Conservation (phyloP, 1,139 yeast species). For the Wickerhamomyces sp. region DNA sequence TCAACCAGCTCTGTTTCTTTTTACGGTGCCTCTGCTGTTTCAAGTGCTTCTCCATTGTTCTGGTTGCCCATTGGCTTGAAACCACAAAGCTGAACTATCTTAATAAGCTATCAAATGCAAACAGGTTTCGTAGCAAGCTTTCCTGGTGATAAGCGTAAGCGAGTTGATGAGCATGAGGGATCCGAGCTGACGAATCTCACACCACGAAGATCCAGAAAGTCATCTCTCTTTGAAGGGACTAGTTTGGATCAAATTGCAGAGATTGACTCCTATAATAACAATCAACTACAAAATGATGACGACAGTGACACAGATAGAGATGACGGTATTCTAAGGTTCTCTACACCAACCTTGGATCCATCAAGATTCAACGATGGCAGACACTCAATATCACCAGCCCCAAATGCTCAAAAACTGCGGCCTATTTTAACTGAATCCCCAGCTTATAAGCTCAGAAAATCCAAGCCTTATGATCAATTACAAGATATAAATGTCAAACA, state of each 20-base stretch:
- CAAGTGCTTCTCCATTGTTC: no score
- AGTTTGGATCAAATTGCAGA: slow-evolving; percentile 4
- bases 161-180: background rate
- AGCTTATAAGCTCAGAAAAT: slow-evolving; percentile 4
- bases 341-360: background rate
- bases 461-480: slow-evolving; percentile 14
- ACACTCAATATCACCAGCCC: background rate
- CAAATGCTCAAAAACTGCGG: background rate
- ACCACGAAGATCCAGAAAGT: background rate
- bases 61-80: no score
- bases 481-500: slow-evolving; percentile 10
- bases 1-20: no score
- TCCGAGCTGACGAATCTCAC: no score
- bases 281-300: background rate
- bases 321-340: background rate
- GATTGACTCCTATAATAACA: background rate
- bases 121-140: background rate
- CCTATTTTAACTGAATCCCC: slow-evolving; percentile 5
- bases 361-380: background rate
- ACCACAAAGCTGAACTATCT: no score
- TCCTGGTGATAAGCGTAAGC: slow-evolving; percentile 1
- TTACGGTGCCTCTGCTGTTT: no score
- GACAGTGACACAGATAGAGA: background rate
- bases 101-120: no score
- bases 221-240: slow-evolving; percentile 2